phyloP scores from a whole-genome alignment of 169 alveolate species.

The Eimeria zaria region DNA sequence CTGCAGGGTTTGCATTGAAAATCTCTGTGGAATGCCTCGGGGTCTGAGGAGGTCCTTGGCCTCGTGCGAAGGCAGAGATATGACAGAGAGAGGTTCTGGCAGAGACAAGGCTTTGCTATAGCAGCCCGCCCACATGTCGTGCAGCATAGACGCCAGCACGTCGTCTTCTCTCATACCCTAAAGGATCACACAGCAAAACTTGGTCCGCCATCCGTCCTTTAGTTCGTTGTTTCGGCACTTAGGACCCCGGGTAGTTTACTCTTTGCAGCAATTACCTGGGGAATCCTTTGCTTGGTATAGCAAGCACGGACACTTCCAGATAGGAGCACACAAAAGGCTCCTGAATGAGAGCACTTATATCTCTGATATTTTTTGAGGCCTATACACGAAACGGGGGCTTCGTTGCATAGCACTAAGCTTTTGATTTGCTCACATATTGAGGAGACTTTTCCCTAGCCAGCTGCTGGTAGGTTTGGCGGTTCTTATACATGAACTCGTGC shows the following conservation, averaged over 20 bases:
- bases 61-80: background rate
- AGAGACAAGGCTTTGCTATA: slow-evolving; percentile 27
- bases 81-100: background rate
- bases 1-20: slow-evolving; percentile 3
- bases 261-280: background rate
- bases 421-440: background rate
- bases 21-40: background rate
- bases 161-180: slow-evolving; percentile 77
- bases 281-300: background rate
- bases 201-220: background rate
- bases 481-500: background rate
- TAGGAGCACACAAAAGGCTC: background rate
- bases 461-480: background rate
- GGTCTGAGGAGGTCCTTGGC: background rate
- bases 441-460: slow-evolving; percentile 39
- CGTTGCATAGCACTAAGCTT: background rate
- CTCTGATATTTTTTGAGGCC: background rate
- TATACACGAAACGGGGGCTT: background rate
- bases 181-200: background rate
- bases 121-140: slow-evolving; percentile 61
- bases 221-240: background rate
- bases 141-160: slow-evolving; percentile 6
- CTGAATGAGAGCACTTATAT: background rate
- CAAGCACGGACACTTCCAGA: background rate
- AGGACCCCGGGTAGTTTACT: background rate